Percentiles rank a stretch among this genome's conserved stretches.
These are phyloP conservation scores for Botryosphaeria dothidea DNA, from an alignment of 2,329 filamentous ascomycete species.

Conservation along the genomic window DNA sequence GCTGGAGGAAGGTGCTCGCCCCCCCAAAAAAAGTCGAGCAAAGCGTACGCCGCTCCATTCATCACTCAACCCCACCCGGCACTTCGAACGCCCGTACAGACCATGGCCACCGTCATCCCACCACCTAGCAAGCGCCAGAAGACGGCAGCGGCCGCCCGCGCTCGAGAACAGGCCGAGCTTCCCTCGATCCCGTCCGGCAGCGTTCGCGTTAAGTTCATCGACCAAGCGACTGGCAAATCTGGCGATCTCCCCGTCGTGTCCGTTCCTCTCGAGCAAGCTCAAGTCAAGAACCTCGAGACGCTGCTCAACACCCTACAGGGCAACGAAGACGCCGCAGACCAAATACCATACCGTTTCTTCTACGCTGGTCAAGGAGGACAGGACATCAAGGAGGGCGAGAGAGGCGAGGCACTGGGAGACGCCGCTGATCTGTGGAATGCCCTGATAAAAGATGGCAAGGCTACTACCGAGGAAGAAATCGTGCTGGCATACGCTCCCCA, in stretches of 20 bases:
- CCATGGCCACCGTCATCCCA: constrained; percentile 80
- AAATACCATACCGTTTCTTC: constrained; percentile 67
- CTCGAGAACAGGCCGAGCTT: constrained; percentile 75
- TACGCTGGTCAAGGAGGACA: constrained; percentile 44
- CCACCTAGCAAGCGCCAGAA: constrained; percentile 87
- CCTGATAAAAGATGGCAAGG: constrained; percentile 39
- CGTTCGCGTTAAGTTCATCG: constrained; percentile 83
- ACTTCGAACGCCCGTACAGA: no score
- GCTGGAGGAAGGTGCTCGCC: neutral
- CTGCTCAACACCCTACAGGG: constrained; percentile 82
- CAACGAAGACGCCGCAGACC: constrained; percentile 55
- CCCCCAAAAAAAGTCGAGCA: constrained; percentile 9
- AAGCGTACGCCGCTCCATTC: neutral
- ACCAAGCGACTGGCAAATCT: constrained; percentile 69
- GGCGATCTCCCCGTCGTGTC: constrained; percentile 68
- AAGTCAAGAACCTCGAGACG: constrained; percentile 84
- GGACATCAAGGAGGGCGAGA: constrained; percentile 10
- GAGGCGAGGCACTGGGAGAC: constrained; percentile 46
- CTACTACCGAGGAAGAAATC: constrained; percentile 18
- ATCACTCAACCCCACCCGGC: no score
- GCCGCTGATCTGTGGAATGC: constrained; percentile 47
- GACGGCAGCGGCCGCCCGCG: constrained; percentile 70
- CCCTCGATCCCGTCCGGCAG: constrained; percentile 69
- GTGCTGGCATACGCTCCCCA: constrained; percentile 62
- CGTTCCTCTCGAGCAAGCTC: constrained; percentile 81